phyloP scores from a whole-genome alignment of 1,284 basidiomycete species.

The Agroathelia rolfsii region DNA sequence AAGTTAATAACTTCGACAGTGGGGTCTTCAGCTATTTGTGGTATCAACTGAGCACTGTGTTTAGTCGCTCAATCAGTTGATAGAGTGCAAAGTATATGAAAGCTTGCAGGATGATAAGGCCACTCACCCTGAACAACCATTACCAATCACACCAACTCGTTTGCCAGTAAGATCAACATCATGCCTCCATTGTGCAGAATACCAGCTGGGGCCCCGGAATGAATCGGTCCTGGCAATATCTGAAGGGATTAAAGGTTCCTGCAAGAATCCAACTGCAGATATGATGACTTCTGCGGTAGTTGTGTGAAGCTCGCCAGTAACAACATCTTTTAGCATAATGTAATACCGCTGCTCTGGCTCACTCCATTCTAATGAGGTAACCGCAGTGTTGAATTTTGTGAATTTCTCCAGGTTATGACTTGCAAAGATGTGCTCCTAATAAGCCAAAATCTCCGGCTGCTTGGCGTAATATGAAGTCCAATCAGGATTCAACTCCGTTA shows the following conservation, averaged over 20 bases:
- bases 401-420: conserved; percentile 16
- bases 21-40: conserved; percentile 13
- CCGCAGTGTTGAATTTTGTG: conserved; percentile 22
- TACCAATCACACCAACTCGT: conserved; percentile 30
- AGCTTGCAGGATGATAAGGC: no score
- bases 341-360: conserved; percentile 20
- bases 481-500: conserved; percentile 20
- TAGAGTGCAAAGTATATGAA: no score
- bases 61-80: no score
- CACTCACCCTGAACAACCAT: conserved; percentile 27
- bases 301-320: conserved; percentile 15
- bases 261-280: conserved; percentile 33
- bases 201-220: conserved; percentile 33
- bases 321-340: conserved; percentile 22
- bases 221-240: conserved; percentile 26
- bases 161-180: conserved; percentile 24
- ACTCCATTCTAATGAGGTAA: conserved; percentile 33
- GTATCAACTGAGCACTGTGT: conserved; percentile 14
- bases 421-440: conserved; percentile 19
- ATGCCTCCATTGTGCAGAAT: conserved; percentile 29
- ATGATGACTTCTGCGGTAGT: conserved; percentile 28
- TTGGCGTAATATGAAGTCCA: conserved; percentile 18
- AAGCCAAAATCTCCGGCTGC: conserved; percentile 23
- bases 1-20: conserved; percentile 20
- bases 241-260: conserved; percentile 26